Conservation (phyloP, 1,284 basidiomycete species). For the Ustilago bromivora region DNA sequence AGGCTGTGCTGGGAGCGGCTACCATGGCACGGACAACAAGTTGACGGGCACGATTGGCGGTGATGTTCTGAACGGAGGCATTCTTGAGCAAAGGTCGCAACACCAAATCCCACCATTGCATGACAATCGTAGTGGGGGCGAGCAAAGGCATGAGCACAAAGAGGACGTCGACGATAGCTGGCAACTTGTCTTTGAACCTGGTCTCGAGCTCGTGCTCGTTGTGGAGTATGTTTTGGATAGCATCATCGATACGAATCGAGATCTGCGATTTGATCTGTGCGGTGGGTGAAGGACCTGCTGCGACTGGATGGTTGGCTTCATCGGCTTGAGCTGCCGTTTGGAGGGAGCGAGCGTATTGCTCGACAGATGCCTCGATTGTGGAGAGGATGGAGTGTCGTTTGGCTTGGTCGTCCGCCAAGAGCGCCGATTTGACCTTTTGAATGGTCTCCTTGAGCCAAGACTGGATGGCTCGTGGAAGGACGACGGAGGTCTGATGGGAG, state of each 20-base stretch:
- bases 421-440: conserved; percentile 36
- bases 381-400: conserved; percentile 33
- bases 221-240: conserved; percentile 42
- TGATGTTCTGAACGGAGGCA: conserved; percentile 36
- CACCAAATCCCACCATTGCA: conserved; percentile 66
- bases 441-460: conserved; percentile 49
- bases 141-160: conserved; percentile 50
- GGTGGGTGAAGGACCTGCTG: conserved; percentile 36
- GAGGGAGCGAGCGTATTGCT: conserved; percentile 30
- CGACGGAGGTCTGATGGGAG: conserved; percentile 45
- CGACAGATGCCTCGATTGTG: conserved; percentile 34
- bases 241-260: conserved; percentile 46
- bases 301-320: conserved; percentile 35
- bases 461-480: conserved; percentile 39
- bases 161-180: conserved; percentile 55
- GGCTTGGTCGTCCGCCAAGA: conserved; percentile 27
- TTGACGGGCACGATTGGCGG: conserved; percentile 50
- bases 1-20: conserved; percentile 47
- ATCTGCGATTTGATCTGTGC: conserved; percentile 54
- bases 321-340: conserved; percentile 31
- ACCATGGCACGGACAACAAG: conserved; percentile 60
- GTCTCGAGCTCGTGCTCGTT: conserved; percentile 52
- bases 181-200: conserved; percentile 33
- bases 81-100: conserved; percentile 62
- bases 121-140: conserved; percentile 44